Percentiles rank a stretch among this genome's conserved stretches.
phyloP scores from a whole-genome alignment of 768 basidiomycete genomes.

The Kwoniella bestiolae region DNA sequence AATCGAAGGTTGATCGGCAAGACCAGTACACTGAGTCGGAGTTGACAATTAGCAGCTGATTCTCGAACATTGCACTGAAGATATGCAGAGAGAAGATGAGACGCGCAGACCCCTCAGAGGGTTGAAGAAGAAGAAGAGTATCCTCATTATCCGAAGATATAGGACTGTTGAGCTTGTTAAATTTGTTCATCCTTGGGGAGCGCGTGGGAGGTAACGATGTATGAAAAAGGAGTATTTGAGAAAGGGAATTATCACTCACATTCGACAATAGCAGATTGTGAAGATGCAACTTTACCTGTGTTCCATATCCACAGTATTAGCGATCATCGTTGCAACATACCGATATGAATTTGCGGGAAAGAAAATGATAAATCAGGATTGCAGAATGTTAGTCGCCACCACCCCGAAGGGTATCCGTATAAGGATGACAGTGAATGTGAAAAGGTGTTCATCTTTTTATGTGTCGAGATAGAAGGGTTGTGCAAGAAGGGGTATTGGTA shows the following conservation, averaged over 20 bases:
- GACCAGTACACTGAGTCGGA: slow-evolving; percentile 71
- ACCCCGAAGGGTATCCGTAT: slow-evolving; percentile 42
- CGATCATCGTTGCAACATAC: too few relatives aligned
- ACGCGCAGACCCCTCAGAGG: slow-evolving; percentile 46
- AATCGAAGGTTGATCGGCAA: slow-evolving; percentile 71
- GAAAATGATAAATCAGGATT: slow-evolving; percentile 49
- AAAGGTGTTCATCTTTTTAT: slow-evolving; percentile 48
- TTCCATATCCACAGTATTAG: slow-evolving; percentile 10
- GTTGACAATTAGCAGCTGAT: slow-evolving; percentile 1
- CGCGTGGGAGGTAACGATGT: slow-evolving; percentile 18
- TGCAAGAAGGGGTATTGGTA: slow-evolving; percentile 1
- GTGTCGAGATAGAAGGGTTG: neutral
- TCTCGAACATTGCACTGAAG: neutral
- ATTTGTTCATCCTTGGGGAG: slow-evolving; percentile 52
- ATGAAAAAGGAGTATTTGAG: slow-evolving; percentile 11
- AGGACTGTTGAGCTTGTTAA: slow-evolving; percentile 59
- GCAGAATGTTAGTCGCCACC: slow-evolving; percentile 55
- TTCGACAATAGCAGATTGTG: slow-evolving; percentile 35
- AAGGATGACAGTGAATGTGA: slow-evolving; percentile 53
- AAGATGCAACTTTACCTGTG: slow-evolving; percentile 45
- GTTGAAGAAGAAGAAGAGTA: slow-evolving; percentile 55
- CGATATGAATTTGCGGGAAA: too few relatives aligned
- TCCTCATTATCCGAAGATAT: slow-evolving; percentile 51
- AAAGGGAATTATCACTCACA: slow-evolving; percentile 40
- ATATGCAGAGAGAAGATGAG: neutral